Conservation (phyloP, 169 alveolate genomes). For the Babesia bigemina region DNA sequence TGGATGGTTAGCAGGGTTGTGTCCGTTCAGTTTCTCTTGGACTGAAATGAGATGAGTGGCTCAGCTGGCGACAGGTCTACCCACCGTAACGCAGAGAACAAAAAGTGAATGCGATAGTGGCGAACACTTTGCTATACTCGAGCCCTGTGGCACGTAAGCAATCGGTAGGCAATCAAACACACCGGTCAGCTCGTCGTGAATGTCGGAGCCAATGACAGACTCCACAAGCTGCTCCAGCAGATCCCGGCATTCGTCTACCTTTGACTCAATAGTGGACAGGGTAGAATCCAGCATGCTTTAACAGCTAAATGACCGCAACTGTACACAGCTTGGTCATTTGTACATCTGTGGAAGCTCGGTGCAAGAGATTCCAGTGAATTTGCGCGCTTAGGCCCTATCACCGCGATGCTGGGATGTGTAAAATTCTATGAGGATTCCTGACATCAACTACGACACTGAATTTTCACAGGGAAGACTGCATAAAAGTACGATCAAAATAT, state of each 20-base stretch:
- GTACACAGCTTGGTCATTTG: background rate
- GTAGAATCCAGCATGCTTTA: constrained; percentile 19
- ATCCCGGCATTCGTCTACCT: constrained; percentile 17
- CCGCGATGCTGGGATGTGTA: too few species aligned
- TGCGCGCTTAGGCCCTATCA: too few species aligned
- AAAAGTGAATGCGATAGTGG: constrained; percentile 49
- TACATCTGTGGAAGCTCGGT: background rate
- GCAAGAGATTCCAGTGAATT: background rate
- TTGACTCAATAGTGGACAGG: constrained; percentile 26
- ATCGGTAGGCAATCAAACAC: background rate
- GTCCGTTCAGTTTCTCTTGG: constrained; percentile 45
- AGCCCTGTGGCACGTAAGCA: constrained; percentile 17
- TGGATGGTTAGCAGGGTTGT: constrained; percentile 33
- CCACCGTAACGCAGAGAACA: constrained; percentile 58
- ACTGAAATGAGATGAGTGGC: background rate
- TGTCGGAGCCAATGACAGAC: constrained; percentile 2
- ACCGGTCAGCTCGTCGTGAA: constrained; percentile 40
- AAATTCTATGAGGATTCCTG: too few species aligned
- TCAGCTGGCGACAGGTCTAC: background rate
- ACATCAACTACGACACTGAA: too few species aligned
- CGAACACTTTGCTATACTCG: constrained; percentile 57
- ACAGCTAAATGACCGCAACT: background rate
- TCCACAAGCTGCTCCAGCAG: constrained; percentile 36
- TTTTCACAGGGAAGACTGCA: too few species aligned
- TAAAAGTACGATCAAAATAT: too few species aligned